Evolutionary conservation across 78 protist species (phyloP).

Genomic region (Salpingoeca rosetta): DNA sequence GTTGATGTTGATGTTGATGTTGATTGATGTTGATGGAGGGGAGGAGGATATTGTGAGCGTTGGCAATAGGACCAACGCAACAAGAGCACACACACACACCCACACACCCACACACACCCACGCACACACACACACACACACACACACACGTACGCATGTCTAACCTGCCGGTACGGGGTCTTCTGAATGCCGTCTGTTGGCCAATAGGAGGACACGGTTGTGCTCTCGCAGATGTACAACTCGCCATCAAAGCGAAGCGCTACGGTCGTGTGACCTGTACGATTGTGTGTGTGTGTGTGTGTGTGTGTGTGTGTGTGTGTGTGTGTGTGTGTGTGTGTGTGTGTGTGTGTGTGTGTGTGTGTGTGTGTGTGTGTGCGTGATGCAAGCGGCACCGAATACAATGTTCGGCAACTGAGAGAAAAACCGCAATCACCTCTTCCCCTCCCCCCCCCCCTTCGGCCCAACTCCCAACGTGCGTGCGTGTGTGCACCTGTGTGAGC

Average conservation of each 20-base stretch:
- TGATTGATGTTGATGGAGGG: neutral
- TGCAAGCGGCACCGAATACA: too few species aligned
- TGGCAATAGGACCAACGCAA: neutral
- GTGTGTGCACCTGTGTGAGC: neutral
- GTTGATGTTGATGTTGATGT: too few species aligned
- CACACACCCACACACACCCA: neutral
- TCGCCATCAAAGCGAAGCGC: slow-evolving; percentile 11
- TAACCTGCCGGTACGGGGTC: neutral
- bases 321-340: too few species aligned
- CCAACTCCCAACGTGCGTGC: too few species aligned
- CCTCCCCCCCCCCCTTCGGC: too few species aligned
- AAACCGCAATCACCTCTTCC: too few species aligned
- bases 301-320: too few species aligned
- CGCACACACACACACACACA: neutral
- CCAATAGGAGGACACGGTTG: slow-evolving; percentile 10
- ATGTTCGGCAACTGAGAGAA: too few species aligned
- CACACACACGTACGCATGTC: neutral
- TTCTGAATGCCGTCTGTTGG: slow-evolving; percentile 11
- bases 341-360: too few species aligned
- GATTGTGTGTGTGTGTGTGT: too few species aligned
- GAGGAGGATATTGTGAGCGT: neutral
- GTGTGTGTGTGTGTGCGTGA: too few species aligned
- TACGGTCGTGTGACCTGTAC: slow-evolving; percentile 24
- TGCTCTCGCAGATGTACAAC: slow-evolving; percentile 14
- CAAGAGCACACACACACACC: neutral